A percentile compares a stretch with the other conserved stretches of the same genome.
phyloP scores from a whole-genome alignment of 129 eudicot species.

The Lonicera japonica region DNA sequence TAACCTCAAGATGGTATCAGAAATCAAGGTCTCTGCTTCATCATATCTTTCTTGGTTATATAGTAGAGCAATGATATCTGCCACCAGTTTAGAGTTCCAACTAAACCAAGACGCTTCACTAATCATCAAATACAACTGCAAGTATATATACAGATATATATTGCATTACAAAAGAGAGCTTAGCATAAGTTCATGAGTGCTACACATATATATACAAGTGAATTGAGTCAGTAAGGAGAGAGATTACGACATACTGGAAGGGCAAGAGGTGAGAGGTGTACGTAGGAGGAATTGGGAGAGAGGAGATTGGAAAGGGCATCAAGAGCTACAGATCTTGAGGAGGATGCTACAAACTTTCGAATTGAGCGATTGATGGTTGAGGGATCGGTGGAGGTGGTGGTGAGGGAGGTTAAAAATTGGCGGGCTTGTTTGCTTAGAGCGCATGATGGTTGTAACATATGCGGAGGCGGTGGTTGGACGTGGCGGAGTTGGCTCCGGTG shows the following conservation, averaged over 20 bases:
- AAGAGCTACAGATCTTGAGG: constrained; percentile 55
- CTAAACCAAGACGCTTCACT: constrained; percentile 62
- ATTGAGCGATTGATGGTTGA: constrained; percentile 37
- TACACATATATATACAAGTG: background rate
- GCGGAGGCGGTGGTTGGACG: constrained; percentile 10
- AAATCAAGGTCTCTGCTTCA: constrained; percentile 48
- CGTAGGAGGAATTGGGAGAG: constrained; percentile 41
- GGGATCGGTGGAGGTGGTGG: constrained; percentile 38
- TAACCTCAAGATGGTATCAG: constrained; percentile 35
- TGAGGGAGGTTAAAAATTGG: constrained; percentile 54
- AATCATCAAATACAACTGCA: constrained; percentile 64
- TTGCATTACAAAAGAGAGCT: background rate
- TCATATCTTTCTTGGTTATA: constrained; percentile 41
- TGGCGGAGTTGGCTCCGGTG: constrained; percentile 8
- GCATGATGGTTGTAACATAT: constrained; percentile 8
- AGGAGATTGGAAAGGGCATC: constrained; percentile 53
- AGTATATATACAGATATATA: constrained; percentile 1
- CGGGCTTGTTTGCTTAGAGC: constrained; percentile 66
- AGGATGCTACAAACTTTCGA: constrained; percentile 60
- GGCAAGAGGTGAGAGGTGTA: constrained; percentile 56
- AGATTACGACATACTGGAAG: constrained; percentile 43
- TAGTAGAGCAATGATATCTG: constrained; percentile 61
- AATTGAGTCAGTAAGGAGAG: background rate
- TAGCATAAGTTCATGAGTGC: background rate
- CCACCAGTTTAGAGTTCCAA: constrained; percentile 74